These are phyloP conservation scores for Claviceps spartinae DNA, from an alignment of 2,329 filamentous ascomycete species.

Conservation along the genomic window DNA sequence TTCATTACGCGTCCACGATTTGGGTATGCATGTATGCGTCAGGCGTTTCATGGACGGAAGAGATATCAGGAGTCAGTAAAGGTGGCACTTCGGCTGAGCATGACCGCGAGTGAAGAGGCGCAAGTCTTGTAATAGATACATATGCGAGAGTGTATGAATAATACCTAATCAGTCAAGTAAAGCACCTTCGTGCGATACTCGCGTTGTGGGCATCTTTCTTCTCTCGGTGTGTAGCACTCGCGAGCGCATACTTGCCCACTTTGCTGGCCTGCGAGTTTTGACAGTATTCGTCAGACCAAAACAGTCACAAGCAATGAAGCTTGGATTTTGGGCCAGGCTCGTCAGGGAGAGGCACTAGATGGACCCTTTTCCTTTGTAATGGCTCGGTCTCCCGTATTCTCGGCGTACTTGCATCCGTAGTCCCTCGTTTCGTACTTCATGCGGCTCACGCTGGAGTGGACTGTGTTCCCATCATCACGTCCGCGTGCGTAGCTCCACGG, in stretches of 20 bases:
- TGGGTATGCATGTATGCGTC: neutral
- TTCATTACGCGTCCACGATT: neutral
- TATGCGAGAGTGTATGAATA: neutral
- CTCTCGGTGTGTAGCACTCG: neutral
- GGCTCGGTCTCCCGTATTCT: neutral
- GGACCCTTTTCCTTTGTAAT: neutral
- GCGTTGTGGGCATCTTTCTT: neutral
- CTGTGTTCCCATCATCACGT: neutral
- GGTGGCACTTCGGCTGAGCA: neutral
- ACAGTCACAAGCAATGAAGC: neutral
- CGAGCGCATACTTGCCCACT: neutral
- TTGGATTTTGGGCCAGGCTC: neutral
- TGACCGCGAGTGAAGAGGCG: neutral
- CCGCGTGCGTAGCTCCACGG: neutral
- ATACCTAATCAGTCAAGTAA: too few relatives aligned
- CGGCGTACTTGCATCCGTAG: neutral
- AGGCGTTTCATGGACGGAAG: neutral
- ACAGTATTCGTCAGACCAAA: too few relatives aligned
- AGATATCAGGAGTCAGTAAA: neutral
- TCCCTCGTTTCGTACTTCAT: neutral
- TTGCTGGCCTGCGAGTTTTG: neutral
- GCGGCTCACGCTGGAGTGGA: neutral
- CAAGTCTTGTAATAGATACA: neutral
- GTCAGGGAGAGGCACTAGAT: neutral
- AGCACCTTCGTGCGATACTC: neutral